Conservation (phyloP, 2,329 filamentous ascomycete species). For the Ceratocystis colombiana region DNA sequence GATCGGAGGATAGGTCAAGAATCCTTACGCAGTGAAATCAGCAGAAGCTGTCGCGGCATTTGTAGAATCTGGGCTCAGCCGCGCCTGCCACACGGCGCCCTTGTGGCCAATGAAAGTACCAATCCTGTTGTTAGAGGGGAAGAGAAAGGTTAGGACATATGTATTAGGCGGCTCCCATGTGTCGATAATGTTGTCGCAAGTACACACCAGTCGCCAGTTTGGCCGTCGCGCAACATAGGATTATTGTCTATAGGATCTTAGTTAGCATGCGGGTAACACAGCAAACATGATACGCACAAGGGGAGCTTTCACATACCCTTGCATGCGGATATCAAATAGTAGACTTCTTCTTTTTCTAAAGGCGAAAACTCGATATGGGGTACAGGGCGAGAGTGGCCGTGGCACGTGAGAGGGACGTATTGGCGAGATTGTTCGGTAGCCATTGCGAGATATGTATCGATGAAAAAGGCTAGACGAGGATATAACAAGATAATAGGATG, state of each 20-base stretch:
- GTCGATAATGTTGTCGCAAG: not conserved
- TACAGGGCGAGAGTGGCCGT: constrained; percentile 86
- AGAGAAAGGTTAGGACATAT: not conserved
- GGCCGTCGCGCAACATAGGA: constrained; percentile 92
- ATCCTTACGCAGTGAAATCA: constrained; percentile 78
- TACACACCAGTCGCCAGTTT: constrained; percentile 80
- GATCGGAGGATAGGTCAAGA: not conserved
- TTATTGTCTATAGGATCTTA: constrained; percentile 62
- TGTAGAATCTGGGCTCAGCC: constrained; percentile 76
- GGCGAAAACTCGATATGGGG: constrained; percentile 85
- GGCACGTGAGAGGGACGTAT: constrained; percentile 84
- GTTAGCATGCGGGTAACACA: not conserved
- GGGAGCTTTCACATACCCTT: constrained; percentile 50
- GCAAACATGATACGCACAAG: constrained; percentile 23
- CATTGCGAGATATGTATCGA: constrained; percentile 17
- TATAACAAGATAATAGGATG: not conserved
- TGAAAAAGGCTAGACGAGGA: not conserved
- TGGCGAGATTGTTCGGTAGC: constrained; percentile 36
- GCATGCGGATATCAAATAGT: constrained; percentile 88
- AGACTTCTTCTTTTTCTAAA: constrained; percentile 69
- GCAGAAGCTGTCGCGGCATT: constrained; percentile 89
- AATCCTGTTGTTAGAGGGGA: constrained; percentile 53
- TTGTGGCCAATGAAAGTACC: constrained; percentile 98
- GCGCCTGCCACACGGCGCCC: constrained; percentile 92
- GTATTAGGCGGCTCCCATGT: not conserved